Evolutionary conservation across 768 basidiomycete species (phyloP).

Genomic region (Lentinus tigrinus): DNA sequence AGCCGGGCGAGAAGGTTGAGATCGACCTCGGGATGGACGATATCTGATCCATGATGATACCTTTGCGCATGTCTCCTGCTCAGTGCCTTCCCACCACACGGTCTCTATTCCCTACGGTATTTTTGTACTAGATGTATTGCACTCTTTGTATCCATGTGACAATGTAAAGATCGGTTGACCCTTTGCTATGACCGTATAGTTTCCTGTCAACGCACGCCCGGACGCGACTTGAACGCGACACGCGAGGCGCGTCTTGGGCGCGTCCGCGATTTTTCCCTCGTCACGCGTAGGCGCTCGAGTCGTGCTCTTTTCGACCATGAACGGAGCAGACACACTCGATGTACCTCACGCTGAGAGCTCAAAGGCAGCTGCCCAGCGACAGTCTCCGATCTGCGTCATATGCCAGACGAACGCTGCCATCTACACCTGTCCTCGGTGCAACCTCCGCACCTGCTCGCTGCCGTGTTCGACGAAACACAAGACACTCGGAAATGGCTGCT

Average conservation of each 20-base stretch:
- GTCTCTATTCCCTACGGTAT: background rate
- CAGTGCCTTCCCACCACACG: no score
- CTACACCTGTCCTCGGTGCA: slow-evolving; percentile 82
- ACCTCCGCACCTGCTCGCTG: slow-evolving; percentile 69
- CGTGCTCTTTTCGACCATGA: no score
- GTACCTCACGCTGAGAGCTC: slow-evolving; percentile 12
- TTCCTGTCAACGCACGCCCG: no score
- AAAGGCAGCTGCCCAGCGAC: slow-evolving; percentile 16
- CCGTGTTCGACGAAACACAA: slow-evolving; percentile 73
- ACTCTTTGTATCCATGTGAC: slow-evolving; percentile 11
- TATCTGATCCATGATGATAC: slow-evolving; percentile 42
- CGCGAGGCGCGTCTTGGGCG: no score
- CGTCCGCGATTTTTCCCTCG: no score
- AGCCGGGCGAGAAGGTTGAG: slow-evolving; percentile 97
- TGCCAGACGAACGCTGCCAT: slow-evolving; percentile 50
- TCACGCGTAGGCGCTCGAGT: no score
- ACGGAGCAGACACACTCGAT: background rate
- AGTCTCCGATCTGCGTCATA: slow-evolving; percentile 41
- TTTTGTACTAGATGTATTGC: slow-evolving; percentile 10
- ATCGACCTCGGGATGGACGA: slow-evolving; percentile 89
- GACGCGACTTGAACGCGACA: no score
- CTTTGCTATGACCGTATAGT: background rate
- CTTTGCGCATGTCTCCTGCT: background rate
- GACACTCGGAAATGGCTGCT: slow-evolving; percentile 49
- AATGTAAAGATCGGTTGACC: background rate